These are phyloP conservation scores for Entoloma clypeatum DNA, from an alignment of 1,284 basidiomycete genomes.

Conservation along the genomic window DNA sequence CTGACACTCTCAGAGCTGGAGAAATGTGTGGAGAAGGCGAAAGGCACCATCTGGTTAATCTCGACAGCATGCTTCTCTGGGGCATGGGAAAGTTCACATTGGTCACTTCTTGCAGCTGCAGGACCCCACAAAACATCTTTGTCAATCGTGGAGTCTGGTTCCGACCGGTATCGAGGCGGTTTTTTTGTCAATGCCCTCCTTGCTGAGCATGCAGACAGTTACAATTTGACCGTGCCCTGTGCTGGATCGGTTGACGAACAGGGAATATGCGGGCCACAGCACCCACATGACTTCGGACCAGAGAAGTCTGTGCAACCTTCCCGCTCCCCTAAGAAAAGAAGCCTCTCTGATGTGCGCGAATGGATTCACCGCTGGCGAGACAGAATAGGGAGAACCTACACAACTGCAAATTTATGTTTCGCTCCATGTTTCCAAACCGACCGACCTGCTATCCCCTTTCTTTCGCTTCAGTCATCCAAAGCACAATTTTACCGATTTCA, in stretches of 20 bases:
- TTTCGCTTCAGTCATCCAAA: neutral
- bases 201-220: neutral
- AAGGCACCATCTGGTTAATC: neutral
- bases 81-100: neutral
- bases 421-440: conserved; percentile 3
- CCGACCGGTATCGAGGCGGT: neutral
- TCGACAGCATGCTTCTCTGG: neutral
- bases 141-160: neutral
- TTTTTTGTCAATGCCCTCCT: neutral
- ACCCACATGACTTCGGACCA: conserved; percentile 2
- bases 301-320: conserved; percentile 1
- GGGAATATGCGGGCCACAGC: neutral
- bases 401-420: conserved; percentile 2
- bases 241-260: neutral
- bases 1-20: neutral
- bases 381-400: conserved; percentile 4
- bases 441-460: neutral
- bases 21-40: neutral
- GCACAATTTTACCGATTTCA: conserved; percentile 2
- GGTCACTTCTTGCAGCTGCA: neutral
- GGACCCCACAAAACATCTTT: neutral
- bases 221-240: neutral
- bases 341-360: conserved; percentile 1
- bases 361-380: conserved; percentile 6
- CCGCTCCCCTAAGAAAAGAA: neutral